These are phyloP conservation scores for Boletus edulis DNA, from an alignment of 768 basidiomycete species.

Conservation along the genomic window DNA sequence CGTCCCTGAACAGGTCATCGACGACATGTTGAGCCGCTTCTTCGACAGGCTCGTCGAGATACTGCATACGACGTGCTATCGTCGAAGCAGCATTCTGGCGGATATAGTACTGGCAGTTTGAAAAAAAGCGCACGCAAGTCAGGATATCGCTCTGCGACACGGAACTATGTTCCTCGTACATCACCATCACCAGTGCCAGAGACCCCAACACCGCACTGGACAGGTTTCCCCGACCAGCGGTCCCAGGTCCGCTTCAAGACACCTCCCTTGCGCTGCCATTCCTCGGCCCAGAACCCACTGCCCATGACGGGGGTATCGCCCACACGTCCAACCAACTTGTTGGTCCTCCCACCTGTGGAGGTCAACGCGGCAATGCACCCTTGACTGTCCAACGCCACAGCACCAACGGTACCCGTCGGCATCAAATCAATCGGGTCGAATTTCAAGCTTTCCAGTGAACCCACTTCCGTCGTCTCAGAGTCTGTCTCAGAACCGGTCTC, in stretches of 20 bases:
- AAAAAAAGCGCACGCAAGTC: background rate
- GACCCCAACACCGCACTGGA: conserved; percentile 57
- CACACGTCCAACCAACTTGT: conserved; percentile 80
- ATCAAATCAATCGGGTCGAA: conserved; percentile 47
- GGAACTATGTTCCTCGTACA: conserved; percentile 39
- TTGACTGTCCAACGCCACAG: conserved; percentile 71
- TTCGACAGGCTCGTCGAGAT: conserved; percentile 52
- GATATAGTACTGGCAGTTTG: conserved; percentile 64
- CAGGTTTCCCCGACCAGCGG: conserved; percentile 34
- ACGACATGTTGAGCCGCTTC: conserved; percentile 56
- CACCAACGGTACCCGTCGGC: conserved; percentile 81
- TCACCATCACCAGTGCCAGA: conserved; percentile 87
- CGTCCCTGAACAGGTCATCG: conserved; percentile 53
- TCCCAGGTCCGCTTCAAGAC: conserved; percentile 39
- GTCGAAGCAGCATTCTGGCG: conserved; percentile 64
- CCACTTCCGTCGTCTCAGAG: conserved; percentile 17
- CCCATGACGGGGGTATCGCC: conserved; percentile 83
- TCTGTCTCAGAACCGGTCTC: background rate
- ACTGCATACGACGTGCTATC: conserved; percentile 64
- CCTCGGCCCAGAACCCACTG: conserved; percentile 81
- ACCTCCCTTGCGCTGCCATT: conserved; percentile 51
- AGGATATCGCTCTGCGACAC: conserved; percentile 1
- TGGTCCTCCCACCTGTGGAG: conserved; percentile 80
- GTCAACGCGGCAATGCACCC: conserved; percentile 75
- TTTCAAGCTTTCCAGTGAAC: conserved; percentile 12